Evolutionary conservation across 75 land plant genomes (phyloP), one percentile per base, ranked within the genome.

Genomic region (Sequoia sempervirens): DNA sequence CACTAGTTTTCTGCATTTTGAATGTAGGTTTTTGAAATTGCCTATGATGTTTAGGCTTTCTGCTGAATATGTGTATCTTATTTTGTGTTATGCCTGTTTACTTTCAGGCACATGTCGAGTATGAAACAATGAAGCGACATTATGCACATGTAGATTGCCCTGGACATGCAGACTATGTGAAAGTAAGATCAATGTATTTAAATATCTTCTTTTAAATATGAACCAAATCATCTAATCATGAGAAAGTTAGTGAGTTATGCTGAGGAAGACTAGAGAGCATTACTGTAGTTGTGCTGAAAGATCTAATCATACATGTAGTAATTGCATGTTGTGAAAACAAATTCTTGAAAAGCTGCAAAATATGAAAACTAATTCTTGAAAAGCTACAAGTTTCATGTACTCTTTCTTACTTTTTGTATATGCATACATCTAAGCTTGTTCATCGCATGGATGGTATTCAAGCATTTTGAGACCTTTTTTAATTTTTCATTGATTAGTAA

Each of bases 131-230:
- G 14, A 97, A 97, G 85, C 86, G 98, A 45, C 99, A 97, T 54
- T 95, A 97, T 92, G 99, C 97, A 26, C 99, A 95, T 89, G 99
- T 97, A 7, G 99, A 97, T 85, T 95, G 99, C 80, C 98, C 98
- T 14, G 99, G 99, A 79, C 99, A 97, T 89, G 99, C 98, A 30
- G 99, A 97, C 76, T 97, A 97, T 94, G 98, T 97, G 28, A 97
- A 97, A 87, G 97, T 96, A 87, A 85, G 93, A 17, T 43, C 69
- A 17, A 12, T 47, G 47, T 18, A 50, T 58, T 54, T 85, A 15
- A 40, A 20, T 54, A 68, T 20, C 13, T 82, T 82, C 15, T 37
- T 54, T 34, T 37, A 37, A 37, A 26, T n/a, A 40, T 20, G 15
- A 66, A 14, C 14, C 13, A 23, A 34, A 14, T 66, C 36, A 13